Evolutionary conservation across 2,329 filamentous ascomycete species (phyloP).

Genomic region (Penicillium crustosum): DNA sequence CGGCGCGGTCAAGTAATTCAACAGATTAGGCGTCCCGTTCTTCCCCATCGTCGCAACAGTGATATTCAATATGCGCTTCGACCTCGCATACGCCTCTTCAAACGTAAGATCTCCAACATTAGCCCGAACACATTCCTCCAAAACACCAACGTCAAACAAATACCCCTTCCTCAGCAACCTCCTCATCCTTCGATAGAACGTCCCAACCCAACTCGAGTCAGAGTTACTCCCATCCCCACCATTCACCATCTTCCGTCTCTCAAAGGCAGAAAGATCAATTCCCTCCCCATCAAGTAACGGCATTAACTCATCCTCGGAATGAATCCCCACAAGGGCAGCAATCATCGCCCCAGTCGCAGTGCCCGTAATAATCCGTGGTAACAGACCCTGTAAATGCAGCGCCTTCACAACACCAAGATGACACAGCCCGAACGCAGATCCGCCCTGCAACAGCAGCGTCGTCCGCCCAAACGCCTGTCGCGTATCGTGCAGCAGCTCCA

Average conservation of each 20-base stretch:
- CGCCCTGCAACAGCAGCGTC: slow-evolving; percentile 82
- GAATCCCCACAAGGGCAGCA: slow-evolving; percentile 81
- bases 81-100: slow-evolving; percentile 83
- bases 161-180: slow-evolving; percentile 76
- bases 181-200: slow-evolving; percentile 63
- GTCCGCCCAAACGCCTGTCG: slow-evolving; percentile 85
- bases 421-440: slow-evolving; percentile 86
- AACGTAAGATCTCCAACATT: slow-evolving; percentile 91
- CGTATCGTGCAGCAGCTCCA: slow-evolving; percentile 83
- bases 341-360: slow-evolving; percentile 89
- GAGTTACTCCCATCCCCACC: slow-evolving; percentile 14
- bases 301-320: slow-evolving; percentile 81
- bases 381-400: slow-evolving; percentile 72
- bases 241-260: slow-evolving; percentile 40
- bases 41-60: slow-evolving; percentile 76
- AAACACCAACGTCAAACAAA: slow-evolving; percentile 75
- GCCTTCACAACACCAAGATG: slow-evolving; percentile 90
- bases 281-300: slow-evolving; percentile 73
- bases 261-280: slow-evolving; percentile 81
- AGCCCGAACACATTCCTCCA: slow-evolving; percentile 79
- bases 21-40: slow-evolving; percentile 74
- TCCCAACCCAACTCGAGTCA: slow-evolving; percentile 51
- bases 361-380: slow-evolving; percentile 88
- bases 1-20: slow-evolving; percentile 91
- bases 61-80: slow-evolving; percentile 86